A percentile compares a stretch with the other conserved stretches of the same genome.
phyloP scores from a whole-genome alignment of 148 eudicot species.

The Oxyria digyna region DNA sequence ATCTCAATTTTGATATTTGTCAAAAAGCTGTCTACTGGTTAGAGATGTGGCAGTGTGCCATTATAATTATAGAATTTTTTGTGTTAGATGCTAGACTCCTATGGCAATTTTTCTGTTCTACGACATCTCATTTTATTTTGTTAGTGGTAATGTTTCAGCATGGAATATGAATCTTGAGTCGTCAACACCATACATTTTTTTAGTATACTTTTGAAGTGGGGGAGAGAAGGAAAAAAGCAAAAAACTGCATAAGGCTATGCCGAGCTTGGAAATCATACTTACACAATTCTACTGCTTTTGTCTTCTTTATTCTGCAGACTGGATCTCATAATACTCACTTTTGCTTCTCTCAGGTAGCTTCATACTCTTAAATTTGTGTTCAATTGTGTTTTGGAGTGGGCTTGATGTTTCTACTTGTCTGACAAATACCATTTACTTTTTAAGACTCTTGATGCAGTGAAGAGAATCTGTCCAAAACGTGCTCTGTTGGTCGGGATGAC shows the following conservation, averaged over 20 bases:
- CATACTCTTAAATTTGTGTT: background rate
- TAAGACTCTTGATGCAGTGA: constrained; percentile 90
- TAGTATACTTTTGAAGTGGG: background rate
- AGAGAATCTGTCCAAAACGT: constrained; percentile 69
- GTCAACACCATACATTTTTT: background rate
- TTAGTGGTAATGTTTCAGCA: background rate
- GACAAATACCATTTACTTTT: background rate
- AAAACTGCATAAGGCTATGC: background rate
- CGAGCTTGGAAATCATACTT: background rate
- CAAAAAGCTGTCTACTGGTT: background rate
- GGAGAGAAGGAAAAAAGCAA: background rate
- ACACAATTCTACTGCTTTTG: background rate
- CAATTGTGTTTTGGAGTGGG: background rate
- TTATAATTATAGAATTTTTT: background rate
- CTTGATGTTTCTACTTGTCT: background rate
- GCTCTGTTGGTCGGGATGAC: constrained; percentile 83
- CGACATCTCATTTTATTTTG: background rate
- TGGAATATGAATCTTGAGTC: background rate
- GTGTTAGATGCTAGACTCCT: background rate
- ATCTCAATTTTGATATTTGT: background rate
- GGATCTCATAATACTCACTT: constrained; percentile 60
- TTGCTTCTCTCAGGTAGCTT: constrained; percentile 71
- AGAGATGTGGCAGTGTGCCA: background rate
- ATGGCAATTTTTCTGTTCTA: background rate
- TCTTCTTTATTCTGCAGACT: constrained; percentile 41